A percentile compares a stretch with the other conserved stretches of the same genome.
Conservation (phyloP, 768 basidiomycete genomes). For the Boletus huronensis region DNA sequence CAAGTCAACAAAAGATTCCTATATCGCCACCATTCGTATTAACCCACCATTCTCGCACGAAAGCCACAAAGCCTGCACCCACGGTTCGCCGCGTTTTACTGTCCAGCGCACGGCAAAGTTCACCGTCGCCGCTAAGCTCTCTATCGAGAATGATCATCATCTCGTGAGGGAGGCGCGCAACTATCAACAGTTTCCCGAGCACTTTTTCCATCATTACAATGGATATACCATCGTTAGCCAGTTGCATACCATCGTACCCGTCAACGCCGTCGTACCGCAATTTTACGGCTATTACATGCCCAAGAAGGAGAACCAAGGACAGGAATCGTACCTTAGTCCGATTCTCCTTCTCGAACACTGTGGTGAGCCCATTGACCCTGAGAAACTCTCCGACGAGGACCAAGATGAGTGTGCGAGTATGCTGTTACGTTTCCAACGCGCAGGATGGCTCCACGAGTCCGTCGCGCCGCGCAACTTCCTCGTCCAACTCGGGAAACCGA, state of each 20-base stretch:
- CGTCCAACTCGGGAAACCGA: conserved; percentile 41
- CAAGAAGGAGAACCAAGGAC: background rate
- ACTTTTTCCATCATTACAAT: conserved; percentile 25
- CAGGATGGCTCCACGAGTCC: conserved; percentile 40
- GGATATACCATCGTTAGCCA: conserved; percentile 25
- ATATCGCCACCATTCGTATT: conserved; percentile 8
- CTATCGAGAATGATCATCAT: conserved; percentile 36
- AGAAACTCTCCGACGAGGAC: conserved; percentile 35
- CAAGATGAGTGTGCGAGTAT: conserved; percentile 40
- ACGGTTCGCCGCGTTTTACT: background rate
- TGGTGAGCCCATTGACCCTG: conserved; percentile 33
- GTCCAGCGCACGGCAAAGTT: conserved; percentile 35
- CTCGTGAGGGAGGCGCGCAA: conserved; percentile 30
- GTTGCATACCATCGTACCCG: conserved; percentile 42
- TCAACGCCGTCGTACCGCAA: conserved; percentile 54
- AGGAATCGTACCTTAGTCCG: conserved; percentile 30
- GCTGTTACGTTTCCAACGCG: conserved; percentile 39
- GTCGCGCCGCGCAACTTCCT: conserved; percentile 42
- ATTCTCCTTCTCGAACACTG: conserved; percentile 50
- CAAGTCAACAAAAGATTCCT: background rate
- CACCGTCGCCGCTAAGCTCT: conserved; percentile 45
- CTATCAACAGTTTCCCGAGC: conserved; percentile 28
- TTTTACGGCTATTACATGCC: conserved; percentile 60
- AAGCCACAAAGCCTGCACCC: conserved; percentile 8
- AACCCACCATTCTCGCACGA: conserved; percentile 14